Base-by-base conservation (phyloP, 768 basidiomycete genomes). In the Megacollybia marginata region DNA sequence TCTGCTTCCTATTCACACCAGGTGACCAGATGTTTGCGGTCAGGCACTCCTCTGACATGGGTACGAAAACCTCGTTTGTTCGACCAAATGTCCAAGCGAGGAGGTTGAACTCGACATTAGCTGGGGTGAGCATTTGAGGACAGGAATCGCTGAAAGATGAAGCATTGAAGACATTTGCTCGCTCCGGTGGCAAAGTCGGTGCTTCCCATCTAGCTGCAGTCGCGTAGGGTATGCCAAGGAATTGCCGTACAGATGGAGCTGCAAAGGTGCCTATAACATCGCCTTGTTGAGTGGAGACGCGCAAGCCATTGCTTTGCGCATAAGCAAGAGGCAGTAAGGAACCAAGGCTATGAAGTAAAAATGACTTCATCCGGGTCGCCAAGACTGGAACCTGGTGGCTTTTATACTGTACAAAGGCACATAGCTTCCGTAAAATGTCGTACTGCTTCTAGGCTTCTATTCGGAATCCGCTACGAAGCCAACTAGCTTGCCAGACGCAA, bases 1-100 rank as follows among this genome's bases (percentile, higher is more conserved):
- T 56, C 51, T 70, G 69, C 44, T 65, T 63, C 35, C 68, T 59
- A 12, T 20, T 15, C 0, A 54, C 33, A 31, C 58, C 67, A 13
- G 70, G 70, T 15, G 66, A 54, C 70, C 69, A 73, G n/a, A 73
- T 57, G 48, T 72, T 73, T 44, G 69, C 55, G 9, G 54, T 67
- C 38, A 69, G 45, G 46, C 71, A 73, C 20, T 65, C 45, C 49
- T 73, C 71, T 3, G 65, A 64, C 43, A 65, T 65, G 1, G 63
- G 57, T 5, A 67, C 57, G 23, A 28, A 28, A 28, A 28, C 23
- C 23, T 28, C 23, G 23, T 28, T 6, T 35, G 38, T 40, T 18
- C 13, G 18, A 8, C 56, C 51, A 7, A 55, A 59, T 16, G 38
- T 18, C 13, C 38, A 13, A 40, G 38, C 38, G 18, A 40, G 38